Percentiles rank a stretch among this genome's conserved stretches.
Conservation (phyloP, 1,284 basidiomycete species). For the Trametes polyzona region DNA sequence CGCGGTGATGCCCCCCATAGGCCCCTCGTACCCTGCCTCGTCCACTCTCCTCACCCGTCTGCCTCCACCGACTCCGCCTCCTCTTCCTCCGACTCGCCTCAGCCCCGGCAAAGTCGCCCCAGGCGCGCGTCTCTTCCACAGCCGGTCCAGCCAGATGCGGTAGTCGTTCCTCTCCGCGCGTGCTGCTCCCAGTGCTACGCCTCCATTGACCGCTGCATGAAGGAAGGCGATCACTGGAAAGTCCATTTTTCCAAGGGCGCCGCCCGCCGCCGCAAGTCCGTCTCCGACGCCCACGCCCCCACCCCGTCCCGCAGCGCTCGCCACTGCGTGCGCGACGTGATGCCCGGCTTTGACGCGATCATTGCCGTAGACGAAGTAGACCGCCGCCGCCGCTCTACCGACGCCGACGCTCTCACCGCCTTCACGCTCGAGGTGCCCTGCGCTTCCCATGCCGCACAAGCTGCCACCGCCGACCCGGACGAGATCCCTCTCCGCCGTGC, state of each 20-base stretch:
- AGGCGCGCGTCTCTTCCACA: constrained; percentile 30
- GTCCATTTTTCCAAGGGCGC: constrained; percentile 66
- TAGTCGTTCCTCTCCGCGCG: constrained; percentile 59
- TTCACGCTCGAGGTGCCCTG: constrained; percentile 12
- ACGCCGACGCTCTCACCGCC: constrained; percentile 16
- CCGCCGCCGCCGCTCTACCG: constrained; percentile 46
- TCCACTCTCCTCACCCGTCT: constrained; percentile 20
- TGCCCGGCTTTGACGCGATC: constrained; percentile 35
- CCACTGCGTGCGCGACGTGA: constrained; percentile 27
- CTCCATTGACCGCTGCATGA: constrained; percentile 50
- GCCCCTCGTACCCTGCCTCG: constrained; percentile 35
- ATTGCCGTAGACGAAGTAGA: constrained; percentile 68
- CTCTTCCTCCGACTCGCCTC: not conserved
- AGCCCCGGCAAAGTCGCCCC: constrained; percentile 14
- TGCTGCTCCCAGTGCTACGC: constrained; percentile 59
- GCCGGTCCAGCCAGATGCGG: constrained; percentile 30
- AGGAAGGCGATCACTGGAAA: constrained; percentile 55
- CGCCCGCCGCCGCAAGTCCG: constrained; percentile 56
- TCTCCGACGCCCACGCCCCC: constrained; percentile 35
- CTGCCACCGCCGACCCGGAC: not conserved
- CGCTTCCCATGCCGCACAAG: not conserved
- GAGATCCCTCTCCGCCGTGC: constrained; percentile 20
- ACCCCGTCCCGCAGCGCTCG: constrained; percentile 19
- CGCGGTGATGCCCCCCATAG: constrained; percentile 21
- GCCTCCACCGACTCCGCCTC: not conserved